Evolutionary conservation across 805 yeast genomes (phyloP), one percentile per base, ranked within the genome.

Genomic region (Myxozyma mucilagina): DNA sequence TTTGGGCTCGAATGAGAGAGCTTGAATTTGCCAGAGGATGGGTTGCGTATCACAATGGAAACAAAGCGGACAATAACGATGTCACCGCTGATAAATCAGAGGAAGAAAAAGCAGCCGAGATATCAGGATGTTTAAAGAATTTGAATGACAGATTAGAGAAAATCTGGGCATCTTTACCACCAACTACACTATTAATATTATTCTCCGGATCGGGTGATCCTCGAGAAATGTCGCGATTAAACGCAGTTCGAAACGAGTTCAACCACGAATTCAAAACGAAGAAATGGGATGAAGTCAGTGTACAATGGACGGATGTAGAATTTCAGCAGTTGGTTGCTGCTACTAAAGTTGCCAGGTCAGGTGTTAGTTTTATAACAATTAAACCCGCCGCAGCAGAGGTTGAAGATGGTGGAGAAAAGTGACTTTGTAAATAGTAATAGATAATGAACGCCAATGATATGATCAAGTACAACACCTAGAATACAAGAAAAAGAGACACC

Each of bases 121-220:
- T 64, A 8, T 32, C 45, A 32, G 31, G 59, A 20, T 67, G 72
- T 10, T 75, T 75, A 50, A 34, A 61, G 11, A 70, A 71, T 4
- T 70, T 87, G 10, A 81, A 82, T 65, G 63, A 68, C 1, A 72
- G 86, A 36, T 65, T 92, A 7, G 64, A 71, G 14, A 71, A 70
- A 43, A 74, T 92, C 14, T 84, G 86, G 69, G 73, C 77, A 0
- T 63, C 71, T 1, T 68, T 88, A 20, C 89, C 96, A 0, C 73
- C 75, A 1, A 80, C 84, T 39, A 80, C 96, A 0, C 73, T 85
- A 24, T 66, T 92, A 14, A 75, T 90, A 0, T 69, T 90, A 1
- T 77, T 84, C 67, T 79, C 89, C 0, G 90, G 89, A 1, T 76
- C 81, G 53, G 90, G 90, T 10, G 84, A 85, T 68, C 82, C 85